Evolutionary conservation across 768 basidiomycete genomes (phyloP), one percentile per base, ranked within the genome.

Genomic region (Suillus hirtellus): DNA sequence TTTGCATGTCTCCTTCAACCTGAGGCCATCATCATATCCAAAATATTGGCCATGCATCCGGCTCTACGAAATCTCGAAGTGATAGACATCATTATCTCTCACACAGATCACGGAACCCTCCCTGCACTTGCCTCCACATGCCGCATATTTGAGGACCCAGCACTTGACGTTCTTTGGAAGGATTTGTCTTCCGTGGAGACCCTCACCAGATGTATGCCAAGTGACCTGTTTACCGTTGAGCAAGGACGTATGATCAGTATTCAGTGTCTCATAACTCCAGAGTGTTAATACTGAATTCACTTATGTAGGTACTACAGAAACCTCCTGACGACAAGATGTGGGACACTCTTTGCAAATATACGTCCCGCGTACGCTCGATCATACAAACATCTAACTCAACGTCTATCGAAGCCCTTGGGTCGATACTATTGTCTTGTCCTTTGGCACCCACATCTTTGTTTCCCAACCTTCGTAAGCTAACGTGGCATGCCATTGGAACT

Each of bases 401-500:
- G 15, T 7, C 3, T 49, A 27, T 24, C 12, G 47, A 24, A 4
- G 9, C 21, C 6, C 47, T 49, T 27, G 60, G 44, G 12, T 63
- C 64, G 27, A 44, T 61, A 2, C 64, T 44, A 42, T 64, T 72
- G 56, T 62, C 65, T 19, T 52, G 54, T 44, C 68, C 64, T 6
- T 72, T 43, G 17, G 17, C 43, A 19, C 43, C 70, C 1, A 54
- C 65, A 10, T 42, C 55, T 4, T 66, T 73, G 53, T 72, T 73
- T 34, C 68, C 72, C 0, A 72, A 67, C 59, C 24, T 73, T 19
- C 66, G 35, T 4, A 60, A 61, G 27, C 38, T 72, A 14, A 64
- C 61, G 11, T 72, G 71, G 72, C 70, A 68, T 35, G 70, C 71
- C 12, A 53, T 61, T 35, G 59, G 65, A 19, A 70, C 73, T 61